Conservation (phyloP, 140 eudicot genomes). For the Senecio squalidus region DNA sequence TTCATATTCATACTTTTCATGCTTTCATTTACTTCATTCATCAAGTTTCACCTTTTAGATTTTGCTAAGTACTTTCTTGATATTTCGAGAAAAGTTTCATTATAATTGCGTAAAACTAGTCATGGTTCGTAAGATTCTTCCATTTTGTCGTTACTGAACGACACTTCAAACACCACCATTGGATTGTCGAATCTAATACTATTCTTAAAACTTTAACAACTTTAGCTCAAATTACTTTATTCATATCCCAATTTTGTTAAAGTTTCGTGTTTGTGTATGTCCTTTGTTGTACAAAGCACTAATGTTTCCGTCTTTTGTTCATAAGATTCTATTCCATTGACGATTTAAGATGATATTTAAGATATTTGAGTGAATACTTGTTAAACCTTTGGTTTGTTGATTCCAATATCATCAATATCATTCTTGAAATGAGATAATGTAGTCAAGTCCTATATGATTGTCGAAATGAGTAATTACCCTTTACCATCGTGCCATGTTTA, state of each 20-base stretch:
- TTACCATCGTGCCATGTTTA: too few species aligned
- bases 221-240: too few species aligned
- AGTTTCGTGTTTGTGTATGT: background rate
- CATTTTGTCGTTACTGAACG: too few species aligned
- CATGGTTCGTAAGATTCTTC: constrained; percentile 4
- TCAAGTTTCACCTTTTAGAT: constrained; percentile 8
- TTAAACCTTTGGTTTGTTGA: background rate
- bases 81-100: too few species aligned
- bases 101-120: too few species aligned
- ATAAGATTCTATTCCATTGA: too few species aligned
- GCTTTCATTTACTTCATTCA: constrained; percentile 14
- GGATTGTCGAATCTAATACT: too few species aligned
- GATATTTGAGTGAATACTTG: background rate
- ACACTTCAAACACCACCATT: too few species aligned
- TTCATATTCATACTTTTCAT: constrained; percentile 22
- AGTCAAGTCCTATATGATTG: background rate
- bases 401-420: background rate
- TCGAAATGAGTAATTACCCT: background rate
- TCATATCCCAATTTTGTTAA: too few species aligned
- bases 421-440: background rate
- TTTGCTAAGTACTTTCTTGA: too few species aligned
- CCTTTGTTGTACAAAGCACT: background rate
- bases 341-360: background rate
- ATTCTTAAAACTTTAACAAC: too few species aligned
- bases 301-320: too few species aligned